Evolutionary conservation across 306 rosid genomes (phyloP).

Genomic region (Ormosia semicastrata): DNA sequence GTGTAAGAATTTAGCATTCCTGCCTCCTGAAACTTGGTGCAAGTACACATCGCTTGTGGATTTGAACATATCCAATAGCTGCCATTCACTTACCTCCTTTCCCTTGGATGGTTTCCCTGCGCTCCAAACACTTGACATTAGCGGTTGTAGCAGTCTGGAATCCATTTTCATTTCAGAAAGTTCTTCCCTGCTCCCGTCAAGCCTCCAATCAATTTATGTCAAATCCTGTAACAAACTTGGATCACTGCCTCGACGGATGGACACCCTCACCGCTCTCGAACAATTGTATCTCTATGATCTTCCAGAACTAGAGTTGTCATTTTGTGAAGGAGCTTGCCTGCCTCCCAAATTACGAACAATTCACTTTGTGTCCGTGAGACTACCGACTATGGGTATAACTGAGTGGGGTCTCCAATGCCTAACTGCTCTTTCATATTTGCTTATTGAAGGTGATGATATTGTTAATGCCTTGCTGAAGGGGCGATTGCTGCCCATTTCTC

Average conservation of each 20-base stretch:
- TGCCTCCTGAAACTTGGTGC: background rate
- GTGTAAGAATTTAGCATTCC: background rate
- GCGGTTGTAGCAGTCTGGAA: background rate
- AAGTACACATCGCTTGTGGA: background rate
- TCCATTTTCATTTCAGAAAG: background rate
- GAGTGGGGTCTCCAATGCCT: background rate
- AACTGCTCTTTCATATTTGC: background rate
- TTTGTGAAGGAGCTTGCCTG: background rate
- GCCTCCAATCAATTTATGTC: background rate
- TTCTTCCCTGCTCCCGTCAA: background rate
- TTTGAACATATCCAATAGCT: background rate
- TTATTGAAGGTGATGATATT: background rate
- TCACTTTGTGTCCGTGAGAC: fast-evolving
- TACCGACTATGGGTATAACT: too few relatives aligned
- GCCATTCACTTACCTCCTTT: background rate
- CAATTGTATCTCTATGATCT: background rate
- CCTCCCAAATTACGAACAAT: background rate
- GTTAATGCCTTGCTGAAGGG: background rate
- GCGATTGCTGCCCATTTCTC: background rate
- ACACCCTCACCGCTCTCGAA: background rate
- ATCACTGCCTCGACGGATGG: background rate
- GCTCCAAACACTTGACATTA: background rate
- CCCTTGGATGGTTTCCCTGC: background rate
- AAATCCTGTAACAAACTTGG: background rate
- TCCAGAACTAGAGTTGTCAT: background rate